Evolutionary conservation across 768 basidiomycete genomes (phyloP), one percentile per base, ranked within the genome.

Genomic region (Mycena polygramma): DNA sequence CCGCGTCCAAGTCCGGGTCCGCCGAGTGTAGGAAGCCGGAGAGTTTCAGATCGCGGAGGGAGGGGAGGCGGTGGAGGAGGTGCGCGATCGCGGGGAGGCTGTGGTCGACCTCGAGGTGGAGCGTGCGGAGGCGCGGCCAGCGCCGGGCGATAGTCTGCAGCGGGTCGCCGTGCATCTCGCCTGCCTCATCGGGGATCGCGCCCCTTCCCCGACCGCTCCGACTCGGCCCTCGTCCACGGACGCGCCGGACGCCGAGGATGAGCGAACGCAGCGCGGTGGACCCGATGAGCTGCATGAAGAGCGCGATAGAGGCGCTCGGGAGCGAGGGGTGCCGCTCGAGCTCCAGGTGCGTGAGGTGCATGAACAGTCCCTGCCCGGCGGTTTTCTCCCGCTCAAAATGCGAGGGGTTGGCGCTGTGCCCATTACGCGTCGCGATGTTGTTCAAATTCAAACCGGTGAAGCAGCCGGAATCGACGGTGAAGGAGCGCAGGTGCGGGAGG

Each of bases 381-480:
- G 11, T 2, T 2, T n/a, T 10, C 5, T 22, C 13, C 2, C 24
- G 48, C 19, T 46, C 7, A 6, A 5, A 6, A 7, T 37, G 24
- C 19, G 26, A 30, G 1, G 14, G 10, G 39, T 1, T 26, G 35
- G 35, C 2, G 4, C 53, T 10, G 6, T 30, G 30, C 14, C 30
- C 11, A 5, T 35, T 26, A 15, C 45, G 24, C 13, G 48, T 9
- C 7, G 20, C 20, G 2, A 52, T 22, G n/a, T 62, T 62, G 35
- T 48, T 57, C 10, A 57, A 39, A 14, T 57, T 51, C 10, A 62
- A 36, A 7, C 36, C 64, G 10, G 41, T 57, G 55, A 66, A 24
- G n/a, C 43, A 66, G 15, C 26, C 36, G 35, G 55, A 39, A 48
- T 66, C 55, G 14, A 53, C 64, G 0, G 54, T 66, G 17, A 66